Evolutionary conservation across 2,329 filamentous ascomycete species (phyloP), one percentile per base, ranked within the genome.

Genomic region (Monosporascus sp.): DNA sequence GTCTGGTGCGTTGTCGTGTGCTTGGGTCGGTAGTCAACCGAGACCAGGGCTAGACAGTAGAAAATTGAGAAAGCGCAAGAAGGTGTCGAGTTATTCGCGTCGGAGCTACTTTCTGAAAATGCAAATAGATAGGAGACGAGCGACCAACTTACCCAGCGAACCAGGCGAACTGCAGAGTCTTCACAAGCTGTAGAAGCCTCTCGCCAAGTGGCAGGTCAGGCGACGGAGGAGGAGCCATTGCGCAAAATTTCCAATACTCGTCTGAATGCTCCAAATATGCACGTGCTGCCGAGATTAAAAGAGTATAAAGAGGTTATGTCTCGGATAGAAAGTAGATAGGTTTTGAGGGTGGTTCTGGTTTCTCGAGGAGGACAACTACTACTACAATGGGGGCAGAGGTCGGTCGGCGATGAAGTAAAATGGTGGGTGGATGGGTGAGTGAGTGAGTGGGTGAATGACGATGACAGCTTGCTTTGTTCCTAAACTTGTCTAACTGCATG

Each of bases 131-230:
- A 53, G 60, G 55, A 37, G 47, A 52, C 37, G 59, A 46, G 37
- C 37, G 47, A 26, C 48, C 70, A 70, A 84, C 76, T 72, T 84
- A 88, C 93, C 43, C 43, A 14, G 43, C 43, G 43, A 46, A 46
- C 43, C 43, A 46, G 7, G 22, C 43, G 24, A 46, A 99, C 78
- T 97, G 94, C 63, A 97, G 79, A 46, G 92, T 97, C 73, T 96
- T 86, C 61, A 87, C 91, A 63, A 97, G 80, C 63, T 82, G 79
- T 65, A 90, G 74, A 56, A 96, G 76, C 68, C 91, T 83, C 77
- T 94, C 85, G 67, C 77, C 74, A 65, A 94, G 78, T 70, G 90
- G 86, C 72, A 88, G 72, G 63, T 76, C 80, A 54, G 87, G 76
- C 55, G 86, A 76, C 60, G 88, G 87, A 72, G 88, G 87, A 75